Base-by-base conservation (phyloP, 352 stramenopile genomes). In the Phytophthora litchii region DNA sequence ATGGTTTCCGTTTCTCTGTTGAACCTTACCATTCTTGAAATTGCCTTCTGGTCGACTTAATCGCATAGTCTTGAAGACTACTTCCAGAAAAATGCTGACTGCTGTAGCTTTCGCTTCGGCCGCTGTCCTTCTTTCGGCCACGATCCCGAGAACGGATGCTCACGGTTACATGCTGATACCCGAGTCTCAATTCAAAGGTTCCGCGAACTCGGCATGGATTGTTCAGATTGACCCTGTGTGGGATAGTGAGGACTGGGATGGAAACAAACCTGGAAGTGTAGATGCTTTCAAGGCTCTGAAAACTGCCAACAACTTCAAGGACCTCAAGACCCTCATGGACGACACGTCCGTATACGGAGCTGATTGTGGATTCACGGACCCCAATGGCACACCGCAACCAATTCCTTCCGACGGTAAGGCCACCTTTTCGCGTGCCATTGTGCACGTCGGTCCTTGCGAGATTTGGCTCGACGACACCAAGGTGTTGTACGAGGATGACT, bases 391-490 rank as follows among this genome's bases (percentile, higher is more conserved):
- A 5, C 45, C 66, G 20, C 70, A 78, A 54, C 49, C 63, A 20
- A 65, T 75, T 45, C 70, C 70, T 23, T 63, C 66, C 13, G 62
- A 72, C 31, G 63, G 70, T 45, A 76, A 70, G 41, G 62, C 66
- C 14, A 73, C 55, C 4, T 78, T 72, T 40, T 78, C 66, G 17
- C 65, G 65, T 41, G 65, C 52, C n/a, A 43, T 74, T 27, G 55
- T 70, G 2, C 66, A 78, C 32, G 50, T 67, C 10, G 70, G 70
- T 13, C 70, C 68, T 13, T 77, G 68, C 13, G 68, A 74, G 43
- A 70, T 77, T 23, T 77, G 68, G 68, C 68, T 77, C 6, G 70
- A 78, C 32, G 65, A 78, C 51, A 74, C 46, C 19, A 72, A 55
- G 48, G 70, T 76, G 37, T 35, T 78, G 32, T 49, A 43, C 16